These are phyloP conservation scores for Atkinsonella texensis DNA, from an alignment of 2,329 filamentous ascomycete genomes.

Conservation along the genomic window DNA sequence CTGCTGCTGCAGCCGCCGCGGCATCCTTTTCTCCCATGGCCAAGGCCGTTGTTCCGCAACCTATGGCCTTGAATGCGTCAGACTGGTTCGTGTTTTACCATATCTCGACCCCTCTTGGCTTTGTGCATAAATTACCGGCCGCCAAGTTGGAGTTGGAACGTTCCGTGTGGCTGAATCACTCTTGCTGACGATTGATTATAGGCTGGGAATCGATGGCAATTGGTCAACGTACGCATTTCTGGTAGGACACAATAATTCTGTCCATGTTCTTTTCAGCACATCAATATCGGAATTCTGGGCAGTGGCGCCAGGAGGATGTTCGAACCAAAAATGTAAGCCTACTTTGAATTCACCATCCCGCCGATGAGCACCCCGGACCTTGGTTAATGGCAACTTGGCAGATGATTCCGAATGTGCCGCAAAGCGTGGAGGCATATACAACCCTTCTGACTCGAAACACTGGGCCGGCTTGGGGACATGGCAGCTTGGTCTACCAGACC, in stretches of 20 bases:
- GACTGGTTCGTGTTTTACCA: constrained; percentile 10
- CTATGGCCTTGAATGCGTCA: constrained; percentile 12
- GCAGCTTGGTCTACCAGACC: constrained; percentile 45
- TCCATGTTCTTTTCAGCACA: constrained; percentile 46
- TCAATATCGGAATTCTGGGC: constrained; percentile 61
- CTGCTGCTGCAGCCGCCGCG: constrained; percentile 2
- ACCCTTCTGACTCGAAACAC: constrained; percentile 37
- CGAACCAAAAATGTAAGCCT: constrained; percentile 26
- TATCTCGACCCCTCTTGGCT: neutral
- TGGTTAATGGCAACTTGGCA: constrained; percentile 14
- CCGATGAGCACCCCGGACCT: neutral
- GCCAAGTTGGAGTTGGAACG: too few relatives aligned
- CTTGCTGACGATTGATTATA: constrained; percentile 15
- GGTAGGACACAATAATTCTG: constrained; percentile 27
- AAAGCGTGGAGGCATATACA: constrained; percentile 48
- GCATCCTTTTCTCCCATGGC: constrained; percentile 1
- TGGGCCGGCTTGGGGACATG: constrained; percentile 50
- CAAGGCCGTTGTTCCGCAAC: constrained; percentile 3
- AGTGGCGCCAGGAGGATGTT: constrained; percentile 46
- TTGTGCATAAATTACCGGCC: neutral
- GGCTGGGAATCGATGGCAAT: constrained; percentile 53
- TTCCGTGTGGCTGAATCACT: neutral
- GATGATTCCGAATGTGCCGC: constrained; percentile 40
- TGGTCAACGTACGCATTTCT: constrained; percentile 58
- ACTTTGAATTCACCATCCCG: neutral